Percentiles rank a stretch among this genome's conserved stretches.
phyloP scores from a whole-genome alignment of 805 yeast species.

The Ogataea siamensis region DNA sequence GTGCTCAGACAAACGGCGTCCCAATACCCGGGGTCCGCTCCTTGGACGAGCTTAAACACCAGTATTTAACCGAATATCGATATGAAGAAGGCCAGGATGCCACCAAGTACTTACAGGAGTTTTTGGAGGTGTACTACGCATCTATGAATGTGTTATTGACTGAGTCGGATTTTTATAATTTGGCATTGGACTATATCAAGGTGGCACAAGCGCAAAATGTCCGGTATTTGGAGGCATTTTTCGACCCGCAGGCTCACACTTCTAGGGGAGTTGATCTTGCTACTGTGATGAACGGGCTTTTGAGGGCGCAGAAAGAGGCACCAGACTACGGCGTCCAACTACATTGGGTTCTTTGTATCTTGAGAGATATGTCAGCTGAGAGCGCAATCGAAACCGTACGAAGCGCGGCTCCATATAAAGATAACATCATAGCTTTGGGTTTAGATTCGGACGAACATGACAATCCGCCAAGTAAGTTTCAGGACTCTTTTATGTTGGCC shows the following conservation, averaged over 20 bases:
- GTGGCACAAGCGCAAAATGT: slow-evolving; percentile 42
- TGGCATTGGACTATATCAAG: slow-evolving; percentile 43
- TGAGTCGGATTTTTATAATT: slow-evolving; percentile 42
- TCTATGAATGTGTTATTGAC: slow-evolving; percentile 45
- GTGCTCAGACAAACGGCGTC: slow-evolving; percentile 31
- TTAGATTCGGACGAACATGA: slow-evolving; percentile 45
- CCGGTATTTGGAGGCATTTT: slow-evolving; percentile 44
- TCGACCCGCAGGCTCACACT: slow-evolving; percentile 48
- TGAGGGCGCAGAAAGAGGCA: slow-evolving; percentile 43
- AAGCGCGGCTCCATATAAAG: slow-evolving; percentile 32
- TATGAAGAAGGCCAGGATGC: slow-evolving; percentile 37
- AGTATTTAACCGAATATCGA: slow-evolving; percentile 31
- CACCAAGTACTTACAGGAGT: slow-evolving; percentile 43
- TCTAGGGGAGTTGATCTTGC: slow-evolving; percentile 41
- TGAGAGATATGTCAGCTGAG: slow-evolving; percentile 43
- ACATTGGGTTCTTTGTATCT: slow-evolving; percentile 44
- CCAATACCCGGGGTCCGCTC: slow-evolving; percentile 32
- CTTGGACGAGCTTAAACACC: slow-evolving; percentile 36
- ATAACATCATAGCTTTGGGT: slow-evolving; percentile 43
- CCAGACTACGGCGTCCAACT: slow-evolving; percentile 36
- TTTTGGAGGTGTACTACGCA: slow-evolving; percentile 45
- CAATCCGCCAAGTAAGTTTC: slow-evolving; percentile 42
- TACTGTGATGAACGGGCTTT: slow-evolving; percentile 39
- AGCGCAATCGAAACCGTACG: slow-evolving; percentile 39
- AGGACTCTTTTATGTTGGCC: slow-evolving; percentile 37